These are phyloP conservation scores for Entrophospora sp. DNA, from an alignment of 192 early-diverging fungal genomes.

Conservation along the genomic window DNA sequence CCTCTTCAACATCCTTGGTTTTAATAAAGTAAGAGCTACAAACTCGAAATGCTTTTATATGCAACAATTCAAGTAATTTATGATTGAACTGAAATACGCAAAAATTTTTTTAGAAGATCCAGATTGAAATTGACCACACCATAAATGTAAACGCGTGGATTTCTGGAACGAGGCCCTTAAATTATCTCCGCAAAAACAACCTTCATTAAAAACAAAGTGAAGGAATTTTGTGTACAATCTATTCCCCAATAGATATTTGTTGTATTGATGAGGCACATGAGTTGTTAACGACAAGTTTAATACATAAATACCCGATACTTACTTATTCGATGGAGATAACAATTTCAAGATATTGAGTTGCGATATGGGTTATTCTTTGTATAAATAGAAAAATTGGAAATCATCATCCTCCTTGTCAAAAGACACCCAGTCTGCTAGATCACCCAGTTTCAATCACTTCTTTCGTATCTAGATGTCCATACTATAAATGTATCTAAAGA, in stretches of 20 bases:
- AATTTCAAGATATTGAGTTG: neutral
- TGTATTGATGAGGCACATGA: neutral
- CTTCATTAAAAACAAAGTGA: neutral
- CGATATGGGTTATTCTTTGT: neutral
- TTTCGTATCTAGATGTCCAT: neutral
- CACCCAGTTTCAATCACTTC: neutral
- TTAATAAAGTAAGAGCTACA: neutral
- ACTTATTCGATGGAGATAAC: neutral
- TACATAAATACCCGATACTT: neutral
- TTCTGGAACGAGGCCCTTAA: neutral
- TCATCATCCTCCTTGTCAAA: neutral
- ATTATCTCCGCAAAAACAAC: neutral
- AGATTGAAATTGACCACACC: neutral
- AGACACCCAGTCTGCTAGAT: neutral
- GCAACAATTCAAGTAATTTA: neutral
- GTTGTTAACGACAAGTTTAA: neutral
- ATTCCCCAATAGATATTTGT: neutral
- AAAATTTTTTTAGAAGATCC: neutral
- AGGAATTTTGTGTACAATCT: neutral
- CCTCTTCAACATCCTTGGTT: neutral
- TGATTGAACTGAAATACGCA: too few relatives aligned
- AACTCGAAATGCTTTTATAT: neutral
- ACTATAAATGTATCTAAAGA: neutral
- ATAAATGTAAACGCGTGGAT: neutral
- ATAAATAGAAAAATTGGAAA: neutral